Conservation (phyloP, 164 flowering plant genomes). For the Aristolochia contorta region DNA sequence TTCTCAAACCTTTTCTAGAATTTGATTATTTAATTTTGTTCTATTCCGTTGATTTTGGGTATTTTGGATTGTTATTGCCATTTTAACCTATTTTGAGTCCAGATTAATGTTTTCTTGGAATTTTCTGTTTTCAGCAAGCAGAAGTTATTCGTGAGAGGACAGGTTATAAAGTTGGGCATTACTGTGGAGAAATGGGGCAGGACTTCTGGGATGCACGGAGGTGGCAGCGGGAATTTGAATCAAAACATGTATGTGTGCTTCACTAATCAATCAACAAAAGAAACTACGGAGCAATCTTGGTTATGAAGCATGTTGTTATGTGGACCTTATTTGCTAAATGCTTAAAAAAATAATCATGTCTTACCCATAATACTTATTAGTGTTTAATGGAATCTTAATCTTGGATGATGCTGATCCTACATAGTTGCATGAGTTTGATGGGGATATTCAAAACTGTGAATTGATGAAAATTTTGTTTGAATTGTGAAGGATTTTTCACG, state of each 20-base stretch:
- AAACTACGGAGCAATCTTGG: not conserved
- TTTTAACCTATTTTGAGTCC: not conserved
- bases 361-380: too few relatives aligned
- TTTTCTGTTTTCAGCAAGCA: conserved; percentile 66
- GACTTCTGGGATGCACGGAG: conserved; percentile 98
- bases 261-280: not conserved
- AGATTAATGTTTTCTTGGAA: not conserved
- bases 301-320: too few relatives aligned
- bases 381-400: too few relatives aligned
- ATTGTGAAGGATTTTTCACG: too few relatives aligned
- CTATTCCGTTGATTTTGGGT: not conserved
- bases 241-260: conserved; percentile 57
- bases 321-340: too few relatives aligned
- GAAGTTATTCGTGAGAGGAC: conserved; percentile 92
- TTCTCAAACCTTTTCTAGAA: too few relatives aligned
- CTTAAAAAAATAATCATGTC: too few relatives aligned
- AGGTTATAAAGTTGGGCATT: conserved; percentile 82
- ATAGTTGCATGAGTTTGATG: too few relatives aligned
- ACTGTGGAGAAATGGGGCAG: conserved; percentile 99
- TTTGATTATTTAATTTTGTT: not conserved
- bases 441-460: too few relatives aligned
- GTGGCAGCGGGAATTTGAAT: conserved; percentile 96
- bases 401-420: too few relatives aligned
- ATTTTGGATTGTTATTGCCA: not conserved
- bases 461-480: too few relatives aligned